Evolutionary conservation across 2,329 filamentous ascomycete species (phyloP), one percentile per base, ranked within the genome.

Genomic region (Colletotrichum cuscutae): DNA sequence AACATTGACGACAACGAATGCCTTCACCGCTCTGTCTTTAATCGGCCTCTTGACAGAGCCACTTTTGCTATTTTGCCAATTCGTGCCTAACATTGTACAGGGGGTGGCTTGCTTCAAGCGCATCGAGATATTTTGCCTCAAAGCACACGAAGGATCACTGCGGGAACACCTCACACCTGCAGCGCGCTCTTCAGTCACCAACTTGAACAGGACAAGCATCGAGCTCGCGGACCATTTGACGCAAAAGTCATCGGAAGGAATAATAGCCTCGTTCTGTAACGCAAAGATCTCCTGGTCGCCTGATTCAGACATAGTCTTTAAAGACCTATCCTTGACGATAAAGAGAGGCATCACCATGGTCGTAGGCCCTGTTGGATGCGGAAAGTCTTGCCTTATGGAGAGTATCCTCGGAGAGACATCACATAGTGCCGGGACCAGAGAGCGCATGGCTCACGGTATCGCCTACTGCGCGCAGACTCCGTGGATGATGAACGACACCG

Each of bases 1-100:
- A 26, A 53, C 56, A 11, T 3, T 67, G 3, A 67, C 65, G 7
- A 35, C 65, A n/a, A 26, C 71, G 1, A 74, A 77, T 46, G 68
- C 75, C 2, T 77, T 77, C 49, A 71, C 76, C 1, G 62, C 76
- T 1, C 71, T 73, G 26, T 76, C 76, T 2, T 62, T 76, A 5
- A 73, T 79, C n/a, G 67, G 65, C 8, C 72, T 79, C 15, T 54
- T 79, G 4, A 74, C 73, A 3, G 24, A 53, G 2, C 76, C 78
- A 0, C 65, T 79, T 26, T 30, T 67, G 3, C 13, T 30, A 1
- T 67, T 67, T 8, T 60, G 56, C 5, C 65, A 67, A 30, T 61
- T 53, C 46, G 56, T 67, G 4, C 65, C 65, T 12, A 67, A 28
- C 19, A 52, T 67, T 8, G 30, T 61, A 4, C 65, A 67, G 9